Conservation (phyloP, 148 eudicot species). For the Polygonum aviculare region DNA sequence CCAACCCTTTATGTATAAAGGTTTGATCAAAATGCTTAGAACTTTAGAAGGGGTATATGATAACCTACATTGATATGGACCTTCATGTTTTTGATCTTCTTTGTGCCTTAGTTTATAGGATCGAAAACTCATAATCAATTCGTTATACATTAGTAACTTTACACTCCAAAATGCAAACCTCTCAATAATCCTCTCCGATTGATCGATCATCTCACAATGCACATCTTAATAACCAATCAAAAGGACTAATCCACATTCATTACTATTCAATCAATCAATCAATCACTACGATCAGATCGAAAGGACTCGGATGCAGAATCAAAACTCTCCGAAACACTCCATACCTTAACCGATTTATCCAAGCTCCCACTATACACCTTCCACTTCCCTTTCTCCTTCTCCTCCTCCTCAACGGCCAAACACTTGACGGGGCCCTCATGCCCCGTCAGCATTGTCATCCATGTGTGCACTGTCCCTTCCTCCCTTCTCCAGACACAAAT, state of each 20-base stretch:
- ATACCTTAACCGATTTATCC: conserved; percentile 14
- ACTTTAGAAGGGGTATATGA: too few species aligned
- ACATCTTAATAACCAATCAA: not conserved
- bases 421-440: conserved; percentile 14
- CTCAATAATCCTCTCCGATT: not conserved
- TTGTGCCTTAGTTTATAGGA: too few species aligned
- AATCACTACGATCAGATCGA: not conserved
- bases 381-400: conserved; percentile 6
- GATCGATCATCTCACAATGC: not conserved
- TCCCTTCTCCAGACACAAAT: conserved; percentile 16
- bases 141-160: too few species aligned
- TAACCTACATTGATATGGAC: too few species aligned
- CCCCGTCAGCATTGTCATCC: conserved; percentile 8
- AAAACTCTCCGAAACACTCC: conserved; percentile 5
- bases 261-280: not conserved
- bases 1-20: not conserved
- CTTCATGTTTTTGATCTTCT: too few species aligned
- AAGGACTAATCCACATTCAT: not conserved
- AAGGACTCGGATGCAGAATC: not conserved
- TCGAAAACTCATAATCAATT: too few species aligned
- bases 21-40: too few species aligned
- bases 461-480: conserved; percentile 3
- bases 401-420: conserved; percentile 4
- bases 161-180: not conserved
- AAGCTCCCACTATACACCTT: conserved; percentile 18